Percentiles rank a stretch among this genome's conserved stretches.
These are phyloP conservation scores for Saccharum hybrid DNA, from an alignment of 202 grass and related monocot species.

Conservation along the genomic window DNA sequence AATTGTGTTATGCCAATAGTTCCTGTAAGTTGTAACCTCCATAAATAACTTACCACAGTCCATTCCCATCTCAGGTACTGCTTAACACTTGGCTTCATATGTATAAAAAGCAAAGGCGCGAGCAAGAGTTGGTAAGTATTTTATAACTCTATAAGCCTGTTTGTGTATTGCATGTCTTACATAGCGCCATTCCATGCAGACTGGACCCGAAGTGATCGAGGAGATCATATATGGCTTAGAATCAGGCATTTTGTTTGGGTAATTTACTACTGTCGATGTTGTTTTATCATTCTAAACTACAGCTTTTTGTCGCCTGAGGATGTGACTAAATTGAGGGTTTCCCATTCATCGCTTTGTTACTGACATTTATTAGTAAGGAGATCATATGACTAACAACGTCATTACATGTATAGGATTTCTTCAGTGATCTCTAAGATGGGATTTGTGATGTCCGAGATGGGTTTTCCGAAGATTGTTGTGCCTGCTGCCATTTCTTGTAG, in stretches of 20 bases:
- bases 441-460: slow-evolving; percentile 89
- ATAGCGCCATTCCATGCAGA: slow-evolving; percentile 53
- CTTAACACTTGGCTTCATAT: slow-evolving; percentile 94
- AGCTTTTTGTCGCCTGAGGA: background rate
- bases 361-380: background rate
- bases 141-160: slow-evolving; percentile 27
- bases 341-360: background rate
- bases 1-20: slow-evolving; percentile 5
- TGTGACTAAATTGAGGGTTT: slow-evolving; percentile 25
- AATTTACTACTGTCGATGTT: slow-evolving; percentile 31
- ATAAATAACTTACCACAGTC: background rate
- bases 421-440: slow-evolving; percentile 99
- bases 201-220: slow-evolving; percentile 87
- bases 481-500: slow-evolving; percentile 85
- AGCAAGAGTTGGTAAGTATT: slow-evolving; percentile 80
- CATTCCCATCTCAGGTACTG: slow-evolving; percentile 57
- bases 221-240: slow-evolving; percentile 94
- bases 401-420: slow-evolving; percentile 69
- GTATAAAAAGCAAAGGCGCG: slow-evolving; percentile 86
- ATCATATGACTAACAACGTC: slow-evolving; percentile 26
- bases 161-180: slow-evolving; percentile 45
- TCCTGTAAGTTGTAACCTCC: background rate
- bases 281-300: slow-evolving; percentile 16
- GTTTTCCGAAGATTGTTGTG: slow-evolving; percentile 83
- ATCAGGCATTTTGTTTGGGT: slow-evolving; percentile 99